phyloP scores from a whole-genome alignment of 192 early-diverging fungal genomes.

The Umbelopsis sp. region DNA sequence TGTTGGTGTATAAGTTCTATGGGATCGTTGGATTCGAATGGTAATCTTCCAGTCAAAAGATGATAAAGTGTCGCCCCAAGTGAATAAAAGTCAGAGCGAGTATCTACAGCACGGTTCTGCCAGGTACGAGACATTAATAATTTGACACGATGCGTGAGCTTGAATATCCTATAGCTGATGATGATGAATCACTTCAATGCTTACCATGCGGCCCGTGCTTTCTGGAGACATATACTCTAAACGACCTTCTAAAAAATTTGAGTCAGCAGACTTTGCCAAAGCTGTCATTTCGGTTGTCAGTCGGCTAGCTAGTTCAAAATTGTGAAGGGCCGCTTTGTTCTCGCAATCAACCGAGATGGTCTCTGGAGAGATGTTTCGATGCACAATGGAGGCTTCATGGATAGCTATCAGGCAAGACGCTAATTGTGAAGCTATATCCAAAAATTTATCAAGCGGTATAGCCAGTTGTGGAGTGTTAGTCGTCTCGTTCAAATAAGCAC shows the following conservation, averaged over 20 bases:
- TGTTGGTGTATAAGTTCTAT: conserved; percentile 38
- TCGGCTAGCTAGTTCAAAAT: conserved; percentile 23
- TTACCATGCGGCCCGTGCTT: conserved; percentile 27
- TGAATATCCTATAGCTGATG: not conserved
- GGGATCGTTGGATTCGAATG: conserved; percentile 29
- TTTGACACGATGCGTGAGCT: not conserved
- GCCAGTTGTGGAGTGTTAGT: not conserved
- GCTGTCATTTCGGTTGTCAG: conserved; percentile 22
- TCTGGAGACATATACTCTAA: conserved; percentile 26
- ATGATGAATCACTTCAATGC: not conserved
- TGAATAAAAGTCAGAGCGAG: conserved; percentile 42
- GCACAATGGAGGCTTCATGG: conserved; percentile 18
- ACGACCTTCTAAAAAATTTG: conserved; percentile 16
- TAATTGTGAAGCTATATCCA: conserved; percentile 23
- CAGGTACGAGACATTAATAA: not conserved
- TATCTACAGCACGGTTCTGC: conserved; percentile 36
- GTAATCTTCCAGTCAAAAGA: conserved; percentile 28
- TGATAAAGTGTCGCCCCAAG: conserved; percentile 39
- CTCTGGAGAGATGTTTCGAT: conserved; percentile 21
- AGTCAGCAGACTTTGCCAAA: not conserved
- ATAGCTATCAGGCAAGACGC: conserved; percentile 3
- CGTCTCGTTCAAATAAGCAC: not conserved
- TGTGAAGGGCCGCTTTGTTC: not conserved
- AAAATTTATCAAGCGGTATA: conserved; percentile 3
- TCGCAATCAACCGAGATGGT: not conserved